phyloP scores from a whole-genome alignment of 2,329 filamentous ascomycete species.

The Ophiostoma angusticollis region DNA sequence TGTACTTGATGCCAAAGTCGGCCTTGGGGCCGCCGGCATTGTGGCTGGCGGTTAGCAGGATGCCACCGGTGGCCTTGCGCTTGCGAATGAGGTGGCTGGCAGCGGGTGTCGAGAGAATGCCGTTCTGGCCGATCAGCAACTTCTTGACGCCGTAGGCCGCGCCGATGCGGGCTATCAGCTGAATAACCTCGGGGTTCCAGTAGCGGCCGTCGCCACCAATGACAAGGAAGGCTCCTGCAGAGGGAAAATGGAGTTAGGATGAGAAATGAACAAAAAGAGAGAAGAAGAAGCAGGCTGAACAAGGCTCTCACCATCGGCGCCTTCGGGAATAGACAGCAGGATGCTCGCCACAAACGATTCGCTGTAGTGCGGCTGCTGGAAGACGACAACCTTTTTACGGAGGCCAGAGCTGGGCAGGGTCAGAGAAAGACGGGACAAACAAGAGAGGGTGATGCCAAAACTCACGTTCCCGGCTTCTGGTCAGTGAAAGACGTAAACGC shows the following conservation, averaged over 20 bases:
- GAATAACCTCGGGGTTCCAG: conserved; percentile 94
- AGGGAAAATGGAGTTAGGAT: not conserved
- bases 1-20: conserved; percentile 99
- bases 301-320: conserved; percentile 50
- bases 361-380: conserved; percentile 90
- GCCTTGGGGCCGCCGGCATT: conserved; percentile 91
- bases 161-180: conserved; percentile 94
- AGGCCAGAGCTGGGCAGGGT: conserved; percentile 64
- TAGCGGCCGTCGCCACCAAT: conserved; percentile 95
- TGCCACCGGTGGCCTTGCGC: conserved; percentile 88
- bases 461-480: conserved; percentile 98
- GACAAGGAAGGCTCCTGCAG: conserved; percentile 65
- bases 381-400: conserved; percentile 97
- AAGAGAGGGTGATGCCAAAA: conserved; percentile 21
- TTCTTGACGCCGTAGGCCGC: conserved; percentile 98
- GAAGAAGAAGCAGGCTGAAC: conserved; percentile 10
- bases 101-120: conserved; percentile 91
- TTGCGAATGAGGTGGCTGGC: conserved; percentile 94
- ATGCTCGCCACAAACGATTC: conserved; percentile 93
- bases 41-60: conserved; percentile 92
- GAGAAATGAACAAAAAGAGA: too few relatives aligned
- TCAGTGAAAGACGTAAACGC: conserved; percentile 77
- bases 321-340: conserved; percentile 91
- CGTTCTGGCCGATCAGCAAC: conserved; percentile 88
- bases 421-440: conserved; percentile 6